These are phyloP conservation scores for Ophiostoma himal-ulmi DNA, from an alignment of 2,329 filamentous ascomycete genomes.

Conservation along the genomic window DNA sequence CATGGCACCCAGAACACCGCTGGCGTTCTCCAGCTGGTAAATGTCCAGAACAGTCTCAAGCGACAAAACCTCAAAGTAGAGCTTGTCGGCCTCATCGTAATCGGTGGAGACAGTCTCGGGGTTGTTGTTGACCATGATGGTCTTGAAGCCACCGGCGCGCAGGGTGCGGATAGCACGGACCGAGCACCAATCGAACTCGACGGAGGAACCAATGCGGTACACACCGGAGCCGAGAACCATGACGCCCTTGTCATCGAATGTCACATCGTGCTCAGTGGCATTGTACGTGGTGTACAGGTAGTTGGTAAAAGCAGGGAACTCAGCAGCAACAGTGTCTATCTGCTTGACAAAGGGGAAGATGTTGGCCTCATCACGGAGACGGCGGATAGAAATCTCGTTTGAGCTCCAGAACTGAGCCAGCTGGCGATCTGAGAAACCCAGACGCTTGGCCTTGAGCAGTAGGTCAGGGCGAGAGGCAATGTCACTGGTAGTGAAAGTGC, in stretches of 20 bases:
- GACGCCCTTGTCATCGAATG: slow-evolving; percentile 81
- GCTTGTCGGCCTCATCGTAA: slow-evolving; percentile 1
- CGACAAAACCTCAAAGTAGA: slow-evolving; percentile 92
- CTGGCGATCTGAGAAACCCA: slow-evolving; percentile 92
- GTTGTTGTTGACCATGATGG: slow-evolving; percentile 93
- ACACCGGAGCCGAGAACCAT: slow-evolving; percentile 97
- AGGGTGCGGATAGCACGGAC: slow-evolving; percentile 90
- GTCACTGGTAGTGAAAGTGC: slow-evolving; percentile 57
- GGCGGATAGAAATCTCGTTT: slow-evolving; percentile 84
- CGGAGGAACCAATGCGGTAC: slow-evolving; percentile 93
- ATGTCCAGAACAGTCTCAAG: slow-evolving; percentile 88
- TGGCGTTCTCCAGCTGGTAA: slow-evolving; percentile 77
- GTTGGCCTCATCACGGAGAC: slow-evolving; percentile 74
- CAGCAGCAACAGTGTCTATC: slow-evolving; percentile 95
- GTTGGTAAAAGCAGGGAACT: slow-evolving; percentile 91
- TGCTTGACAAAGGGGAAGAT: slow-evolving; percentile 92
- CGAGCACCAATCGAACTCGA: slow-evolving; percentile 99
- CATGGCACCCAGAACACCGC: slow-evolving; percentile 88
- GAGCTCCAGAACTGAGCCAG: slow-evolving; percentile 91
- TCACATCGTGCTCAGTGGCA: slow-evolving; percentile 74
- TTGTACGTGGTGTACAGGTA: slow-evolving; percentile 98
- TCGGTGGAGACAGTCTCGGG: slow-evolving; percentile 61
- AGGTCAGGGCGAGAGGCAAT: slow-evolving; percentile 58
- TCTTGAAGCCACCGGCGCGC: slow-evolving; percentile 78
- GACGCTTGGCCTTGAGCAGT: slow-evolving; percentile 79